phyloP scores from a whole-genome alignment of 768 basidiomycete species.

The Cystofilobasidium bisporidii region DNA sequence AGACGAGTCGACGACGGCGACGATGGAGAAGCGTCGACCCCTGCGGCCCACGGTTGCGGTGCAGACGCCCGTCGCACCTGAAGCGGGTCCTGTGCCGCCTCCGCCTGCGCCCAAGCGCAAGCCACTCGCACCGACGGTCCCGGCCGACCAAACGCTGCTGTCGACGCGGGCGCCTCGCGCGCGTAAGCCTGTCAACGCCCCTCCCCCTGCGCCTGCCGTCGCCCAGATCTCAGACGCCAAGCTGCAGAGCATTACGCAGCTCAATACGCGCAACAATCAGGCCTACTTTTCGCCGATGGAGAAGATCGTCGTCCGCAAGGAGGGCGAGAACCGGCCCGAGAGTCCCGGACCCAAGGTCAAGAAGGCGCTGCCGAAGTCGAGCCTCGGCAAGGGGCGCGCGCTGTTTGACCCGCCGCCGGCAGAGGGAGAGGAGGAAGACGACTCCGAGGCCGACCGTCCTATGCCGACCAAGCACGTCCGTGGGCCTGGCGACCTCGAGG shows the following conservation, averaged over 20 bases:
- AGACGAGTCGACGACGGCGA: too few relatives aligned
- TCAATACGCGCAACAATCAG: conserved; percentile 38
- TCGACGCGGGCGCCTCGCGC: background rate
- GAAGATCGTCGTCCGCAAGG: conserved; percentile 35
- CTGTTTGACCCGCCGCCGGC: conserved; percentile 13
- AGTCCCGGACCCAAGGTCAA: conserved; percentile 37
- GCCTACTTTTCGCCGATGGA: conserved; percentile 39
- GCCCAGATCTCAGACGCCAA: conserved; percentile 36
- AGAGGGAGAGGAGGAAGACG: conserved; percentile 27
- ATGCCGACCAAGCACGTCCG: conserved; percentile 28
- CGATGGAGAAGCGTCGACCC: background rate
- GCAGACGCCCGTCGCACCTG: background rate
- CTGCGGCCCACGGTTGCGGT: background rate
- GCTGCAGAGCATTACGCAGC: conserved; percentile 35
- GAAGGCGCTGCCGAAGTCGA: background rate
- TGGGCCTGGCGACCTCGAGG: conserved; percentile 38
- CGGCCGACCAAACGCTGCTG: background rate
- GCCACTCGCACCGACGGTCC: background rate
- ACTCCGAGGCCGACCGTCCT: conserved; percentile 29
- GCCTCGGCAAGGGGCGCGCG: conserved; percentile 9
- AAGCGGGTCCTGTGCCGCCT: background rate
- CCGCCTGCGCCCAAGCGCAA: background rate
- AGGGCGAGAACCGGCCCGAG: conserved; percentile 35
- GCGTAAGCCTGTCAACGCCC: background rate
- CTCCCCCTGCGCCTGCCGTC: background rate